Evolutionary conservation across 306 rosid genomes (phyloP).

Genomic region (Sophora flavescens): DNA sequence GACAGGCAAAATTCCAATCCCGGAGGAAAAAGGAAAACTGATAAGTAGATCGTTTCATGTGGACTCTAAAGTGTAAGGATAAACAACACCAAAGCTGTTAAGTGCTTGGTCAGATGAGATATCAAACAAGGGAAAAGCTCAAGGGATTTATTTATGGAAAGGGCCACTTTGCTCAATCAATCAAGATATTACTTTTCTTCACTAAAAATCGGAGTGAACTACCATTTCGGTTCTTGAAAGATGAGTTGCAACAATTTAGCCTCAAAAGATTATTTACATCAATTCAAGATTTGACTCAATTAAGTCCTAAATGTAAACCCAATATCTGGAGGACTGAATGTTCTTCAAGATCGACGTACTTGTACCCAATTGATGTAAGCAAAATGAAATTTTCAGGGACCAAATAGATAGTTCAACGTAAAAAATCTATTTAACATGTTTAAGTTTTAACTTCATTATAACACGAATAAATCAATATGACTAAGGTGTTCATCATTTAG

Average conservation of each 20-base stretch:
- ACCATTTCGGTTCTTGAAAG: constrained; percentile 4
- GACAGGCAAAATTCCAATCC: constrained; percentile 10
- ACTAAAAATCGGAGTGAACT: constrained; percentile 1
- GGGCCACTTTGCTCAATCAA: constrained; percentile 22
- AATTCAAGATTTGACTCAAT: not conserved
- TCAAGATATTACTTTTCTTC: constrained; percentile 21
- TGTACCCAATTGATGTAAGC: not conserved
- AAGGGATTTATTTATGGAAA: not conserved
- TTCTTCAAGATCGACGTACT: not conserved
- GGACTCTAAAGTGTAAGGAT: constrained; percentile 1
- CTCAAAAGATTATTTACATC: constrained; percentile 36
- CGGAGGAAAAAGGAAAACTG: constrained; percentile 28
- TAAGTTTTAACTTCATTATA: constrained; percentile 13
- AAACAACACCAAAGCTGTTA: constrained; percentile 30
- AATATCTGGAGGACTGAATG: not conserved
- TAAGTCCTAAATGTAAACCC: not conserved
- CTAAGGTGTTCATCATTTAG: constrained; percentile 10
- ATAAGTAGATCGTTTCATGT: constrained; percentile 5
- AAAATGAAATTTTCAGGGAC: constrained; percentile 1
- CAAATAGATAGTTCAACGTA: constrained; percentile 12
- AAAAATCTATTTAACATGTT: not conserved
- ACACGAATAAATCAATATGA: constrained; percentile 9
- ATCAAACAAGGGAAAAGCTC: constrained; percentile 13
- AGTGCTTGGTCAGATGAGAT: constrained; percentile 24
- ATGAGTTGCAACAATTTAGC: constrained; percentile 21